Percentiles rank a stretch among this genome's conserved stretches.
phyloP scores from a whole-genome alignment of 441 rosid species.

The Rhodomyrtus psidioides region DNA sequence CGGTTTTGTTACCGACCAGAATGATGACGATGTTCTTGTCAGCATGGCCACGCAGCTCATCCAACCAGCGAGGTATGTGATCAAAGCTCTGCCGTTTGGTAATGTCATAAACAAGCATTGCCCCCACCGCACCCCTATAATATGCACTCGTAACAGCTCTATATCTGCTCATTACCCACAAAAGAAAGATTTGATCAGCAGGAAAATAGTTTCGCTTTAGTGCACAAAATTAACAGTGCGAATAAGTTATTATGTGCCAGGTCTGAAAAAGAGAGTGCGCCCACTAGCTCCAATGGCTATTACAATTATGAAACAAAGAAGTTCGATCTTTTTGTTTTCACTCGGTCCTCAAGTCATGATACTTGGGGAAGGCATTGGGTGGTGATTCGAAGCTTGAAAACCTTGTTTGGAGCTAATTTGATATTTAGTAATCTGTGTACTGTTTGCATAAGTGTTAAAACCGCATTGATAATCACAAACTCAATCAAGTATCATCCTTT shows the following conservation, averaged over 20 bases:
- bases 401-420: not conserved
- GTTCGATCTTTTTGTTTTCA: not conserved
- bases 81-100: conserved; percentile 52
- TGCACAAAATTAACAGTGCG: not conserved
- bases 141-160: conserved; percentile 75
- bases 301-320: not conserved
- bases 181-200: not conserved
- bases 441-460: accelerated
- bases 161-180: conserved; percentile 36
- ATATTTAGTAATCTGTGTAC: not conserved
- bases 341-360: not conserved
- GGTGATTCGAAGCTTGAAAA: not conserved
- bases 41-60: conserved; percentile 57
- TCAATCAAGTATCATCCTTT: not conserved
- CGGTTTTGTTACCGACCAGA: conserved; percentile 55
- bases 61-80: conserved; percentile 73
- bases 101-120: conserved; percentile 62
- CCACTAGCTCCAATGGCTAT: not conserved
- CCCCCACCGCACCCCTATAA: conserved; percentile 70
- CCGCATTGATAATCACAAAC: not conserved
- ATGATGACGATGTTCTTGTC: conserved; percentile 72
- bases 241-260: not conserved
- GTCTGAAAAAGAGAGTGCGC: not conserved
- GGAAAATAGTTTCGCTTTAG: not conserved
- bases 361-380: not conserved